Percentiles rank a stretch among this genome's conserved stretches.
Conservation (phyloP, 2,329 filamentous ascomycete genomes). For the Simplicillium sp. region DNA sequence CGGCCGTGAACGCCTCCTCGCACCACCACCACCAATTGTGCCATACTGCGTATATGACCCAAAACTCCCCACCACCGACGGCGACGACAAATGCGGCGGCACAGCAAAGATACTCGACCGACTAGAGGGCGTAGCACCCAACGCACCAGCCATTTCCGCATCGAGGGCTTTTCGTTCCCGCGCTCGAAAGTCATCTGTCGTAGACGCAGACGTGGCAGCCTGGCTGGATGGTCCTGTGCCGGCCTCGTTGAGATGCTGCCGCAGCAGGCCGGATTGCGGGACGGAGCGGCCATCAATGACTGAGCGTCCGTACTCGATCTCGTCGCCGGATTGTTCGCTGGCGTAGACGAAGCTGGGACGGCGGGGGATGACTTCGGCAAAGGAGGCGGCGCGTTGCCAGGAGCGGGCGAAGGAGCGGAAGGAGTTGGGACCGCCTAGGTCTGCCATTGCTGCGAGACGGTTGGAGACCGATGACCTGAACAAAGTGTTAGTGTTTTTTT, state of each 20-base stretch:
- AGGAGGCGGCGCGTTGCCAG: constrained; percentile 83
- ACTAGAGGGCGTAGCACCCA: constrained; percentile 18
- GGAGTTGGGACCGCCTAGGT: constrained; percentile 86
- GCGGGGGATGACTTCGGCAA: constrained; percentile 78
- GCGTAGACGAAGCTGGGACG: constrained; percentile 63
- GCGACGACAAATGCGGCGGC: constrained; percentile 53
- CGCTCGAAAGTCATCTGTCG: constrained; percentile 25
- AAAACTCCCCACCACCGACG: constrained; percentile 65
- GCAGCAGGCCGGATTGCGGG: constrained; percentile 34
- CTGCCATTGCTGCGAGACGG: constrained; percentile 46
- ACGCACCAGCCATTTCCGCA: constrained; percentile 27
- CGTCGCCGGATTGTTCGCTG: constrained; percentile 35
- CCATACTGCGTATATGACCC: constrained; percentile 45
- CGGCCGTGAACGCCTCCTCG: constrained; percentile 15
- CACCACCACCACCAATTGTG: constrained; percentile 30
- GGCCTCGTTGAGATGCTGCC: constrained; percentile 38
- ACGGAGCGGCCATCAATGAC: constrained; percentile 25
- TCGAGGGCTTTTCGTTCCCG: constrained; percentile 39
- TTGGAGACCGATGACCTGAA: constrained; percentile 49
- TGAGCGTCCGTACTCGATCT: constrained; percentile 30
- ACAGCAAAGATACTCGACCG: constrained; percentile 42
- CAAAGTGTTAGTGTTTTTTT: too few species aligned
- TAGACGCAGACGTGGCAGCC: constrained; percentile 7
- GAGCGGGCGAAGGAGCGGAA: constrained; percentile 88
- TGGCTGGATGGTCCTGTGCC: constrained; percentile 11